Conservation (phyloP, 176 grass and related monocot species). For the Puccinellia tenuiflora region DNA sequence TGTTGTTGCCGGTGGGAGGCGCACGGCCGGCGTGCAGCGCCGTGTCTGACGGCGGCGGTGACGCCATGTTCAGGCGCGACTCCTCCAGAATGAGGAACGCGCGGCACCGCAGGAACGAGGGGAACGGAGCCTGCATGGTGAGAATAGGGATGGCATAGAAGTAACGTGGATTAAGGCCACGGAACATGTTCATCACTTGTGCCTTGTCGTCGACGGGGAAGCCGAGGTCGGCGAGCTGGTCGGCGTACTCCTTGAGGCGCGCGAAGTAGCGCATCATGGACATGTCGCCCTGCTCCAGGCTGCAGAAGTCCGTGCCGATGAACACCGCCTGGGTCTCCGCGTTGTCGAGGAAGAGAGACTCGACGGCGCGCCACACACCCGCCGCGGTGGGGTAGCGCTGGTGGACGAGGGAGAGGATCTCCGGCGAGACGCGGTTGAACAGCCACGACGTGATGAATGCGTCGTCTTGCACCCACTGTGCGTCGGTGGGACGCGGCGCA, state of each 20-base stretch:
- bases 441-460: neutral
- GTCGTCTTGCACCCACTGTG: neutral
- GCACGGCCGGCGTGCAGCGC: neutral
- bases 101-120: neutral
- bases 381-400: neutral
- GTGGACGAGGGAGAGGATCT: neutral
- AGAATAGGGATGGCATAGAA: neutral
- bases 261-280: neutral
- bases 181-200: neutral
- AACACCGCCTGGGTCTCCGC: neutral
- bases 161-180: neutral
- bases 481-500: neutral
- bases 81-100: neutral
- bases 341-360: neutral
- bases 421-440: neutral
- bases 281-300: neutral
- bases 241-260: neutral
- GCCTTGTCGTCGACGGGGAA: neutral
- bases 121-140: neutral
- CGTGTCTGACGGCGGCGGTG: neutral
- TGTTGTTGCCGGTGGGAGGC: too few relatives aligned
- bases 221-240: neutral
- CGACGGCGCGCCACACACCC: neutral
- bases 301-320: neutral
- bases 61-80: neutral